Conservation (phyloP, 2,329 filamentous ascomycete species). For the Sclerotinia nivalis region DNA sequence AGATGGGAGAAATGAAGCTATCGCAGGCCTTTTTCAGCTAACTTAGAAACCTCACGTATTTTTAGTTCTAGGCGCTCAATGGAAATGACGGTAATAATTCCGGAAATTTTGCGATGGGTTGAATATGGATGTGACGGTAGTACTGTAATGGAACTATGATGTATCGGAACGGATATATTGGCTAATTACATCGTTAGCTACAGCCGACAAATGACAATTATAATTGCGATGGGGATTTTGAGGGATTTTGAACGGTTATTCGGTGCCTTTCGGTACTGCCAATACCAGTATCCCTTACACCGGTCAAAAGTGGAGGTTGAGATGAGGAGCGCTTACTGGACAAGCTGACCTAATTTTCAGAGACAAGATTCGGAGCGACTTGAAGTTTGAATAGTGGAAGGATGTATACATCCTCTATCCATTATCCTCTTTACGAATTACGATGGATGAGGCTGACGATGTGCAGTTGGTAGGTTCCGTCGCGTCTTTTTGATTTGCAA, state of each 20-base stretch:
- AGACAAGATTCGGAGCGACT: conserved; percentile 7
- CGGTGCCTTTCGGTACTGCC: conserved; percentile 10
- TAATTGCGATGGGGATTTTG: conserved; percentile 6
- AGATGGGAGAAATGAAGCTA: neutral
- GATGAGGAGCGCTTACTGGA: neutral
- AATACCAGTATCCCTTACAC: conserved; percentile 14
- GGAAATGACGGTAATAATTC: neutral
- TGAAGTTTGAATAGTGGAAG: conserved; percentile 5
- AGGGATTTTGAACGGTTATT: conserved; percentile 14
- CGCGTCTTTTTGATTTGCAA: conserved; percentile 1
- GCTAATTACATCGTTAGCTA: conserved; percentile 5
- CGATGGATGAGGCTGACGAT: conserved; percentile 16
- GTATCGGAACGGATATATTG: conserved; percentile 3
- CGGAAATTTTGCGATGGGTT: conserved; percentile 6
- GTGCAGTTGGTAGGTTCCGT: conserved; percentile 2
- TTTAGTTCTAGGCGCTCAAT: neutral
- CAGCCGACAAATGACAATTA: neutral
- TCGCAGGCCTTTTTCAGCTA: neutral
- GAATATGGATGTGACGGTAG: conserved; percentile 5
- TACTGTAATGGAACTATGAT: neutral
- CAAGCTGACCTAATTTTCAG: conserved; percentile 1
- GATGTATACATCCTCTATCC: conserved; percentile 17
- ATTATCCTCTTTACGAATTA: neutral
- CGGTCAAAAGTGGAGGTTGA: neutral
- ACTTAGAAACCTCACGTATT: neutral